These are phyloP conservation scores for Daedaleopsis nitida DNA, from an alignment of 768 basidiomycete species.

Conservation along the genomic window DNA sequence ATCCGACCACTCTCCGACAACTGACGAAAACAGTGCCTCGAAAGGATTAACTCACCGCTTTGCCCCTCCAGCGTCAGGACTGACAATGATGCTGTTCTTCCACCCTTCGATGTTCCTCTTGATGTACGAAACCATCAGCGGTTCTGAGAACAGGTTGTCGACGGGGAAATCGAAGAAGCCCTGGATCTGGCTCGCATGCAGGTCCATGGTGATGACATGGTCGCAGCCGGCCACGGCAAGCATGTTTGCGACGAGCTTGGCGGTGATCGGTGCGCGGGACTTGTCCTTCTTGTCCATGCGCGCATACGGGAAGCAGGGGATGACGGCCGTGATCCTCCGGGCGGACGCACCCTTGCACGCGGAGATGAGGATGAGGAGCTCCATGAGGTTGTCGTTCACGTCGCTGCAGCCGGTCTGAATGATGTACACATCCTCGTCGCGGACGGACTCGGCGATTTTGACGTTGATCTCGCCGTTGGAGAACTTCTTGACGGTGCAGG, in stretches of 20 bases:
- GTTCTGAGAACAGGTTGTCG: slow-evolving; percentile 96
- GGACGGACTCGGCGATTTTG: slow-evolving; percentile 92
- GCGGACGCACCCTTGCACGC: slow-evolving; percentile 98
- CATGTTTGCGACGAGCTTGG: slow-evolving; percentile 99
- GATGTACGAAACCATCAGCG: slow-evolving; percentile 92
- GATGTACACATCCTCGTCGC: slow-evolving; percentile 99
- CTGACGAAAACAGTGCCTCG: not conserved
- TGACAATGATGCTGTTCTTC: slow-evolving; percentile 88
- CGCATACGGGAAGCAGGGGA: slow-evolving; percentile 97
- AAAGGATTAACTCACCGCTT: slow-evolving; percentile 70
- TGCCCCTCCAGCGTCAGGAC: slow-evolving; percentile 97
- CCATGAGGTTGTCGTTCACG: slow-evolving; percentile 97
- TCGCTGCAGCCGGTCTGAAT: slow-evolving; percentile 89
- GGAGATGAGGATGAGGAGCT: slow-evolving; percentile 97
- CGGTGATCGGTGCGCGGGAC: slow-evolving; percentile 93
- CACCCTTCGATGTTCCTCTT: slow-evolving; percentile 85
- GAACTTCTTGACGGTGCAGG: slow-evolving; percentile 85
- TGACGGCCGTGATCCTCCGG: slow-evolving; percentile 93
- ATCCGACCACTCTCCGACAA: too few relatives aligned
- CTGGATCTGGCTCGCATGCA: slow-evolving; percentile 97
- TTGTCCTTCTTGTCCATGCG: slow-evolving; percentile 99
- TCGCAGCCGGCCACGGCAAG: slow-evolving; percentile 95
- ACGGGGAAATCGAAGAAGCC: slow-evolving; percentile 99
- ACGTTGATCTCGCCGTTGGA: slow-evolving; percentile 96
- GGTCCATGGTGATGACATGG: slow-evolving; percentile 99